A percentile compares a stretch with the other conserved stretches of the same genome.
Evolutionary conservation across 2,329 filamentous ascomycete genomes (phyloP).

Genomic region (Aspergillus brasiliensis): DNA sequence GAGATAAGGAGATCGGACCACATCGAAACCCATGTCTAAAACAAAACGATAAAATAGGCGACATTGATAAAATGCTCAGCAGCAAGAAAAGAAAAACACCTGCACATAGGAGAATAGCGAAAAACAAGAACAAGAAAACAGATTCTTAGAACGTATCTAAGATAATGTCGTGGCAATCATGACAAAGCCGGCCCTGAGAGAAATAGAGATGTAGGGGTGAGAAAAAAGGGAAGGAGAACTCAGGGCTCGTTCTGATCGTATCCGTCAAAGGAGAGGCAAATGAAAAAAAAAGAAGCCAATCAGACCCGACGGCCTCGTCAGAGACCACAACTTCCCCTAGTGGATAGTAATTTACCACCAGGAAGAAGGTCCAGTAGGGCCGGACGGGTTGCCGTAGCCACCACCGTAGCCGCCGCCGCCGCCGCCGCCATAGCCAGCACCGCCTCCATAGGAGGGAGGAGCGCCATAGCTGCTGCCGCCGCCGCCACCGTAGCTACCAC

Average conservation of each 20-base stretch:
- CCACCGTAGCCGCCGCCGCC: conserved; percentile 31
- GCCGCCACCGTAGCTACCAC: conserved; percentile 34
- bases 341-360: conserved; percentile 52
- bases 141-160: conserved; percentile 26
- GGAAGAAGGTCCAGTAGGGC: conserved; percentile 52
- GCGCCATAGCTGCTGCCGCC: conserved; percentile 34
- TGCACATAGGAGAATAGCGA: conserved; percentile 27
- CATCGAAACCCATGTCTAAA: conserved; percentile 44
- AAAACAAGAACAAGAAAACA: conserved; percentile 21
- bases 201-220: conserved; percentile 20
- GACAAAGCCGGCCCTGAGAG: conserved; percentile 47
- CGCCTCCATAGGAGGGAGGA: conserved; percentile 18
- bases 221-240: conserved; percentile 26
- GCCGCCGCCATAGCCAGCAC: conserved; percentile 39
- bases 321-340: conserved; percentile 35
- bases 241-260: conserved; percentile 44
- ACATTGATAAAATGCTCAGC: conserved; percentile 30
- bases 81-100: conserved; percentile 22
- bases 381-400: conserved; percentile 43
- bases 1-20: conserved; percentile 36
- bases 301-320: conserved; percentile 44
- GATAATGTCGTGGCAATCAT: conserved; percentile 48
- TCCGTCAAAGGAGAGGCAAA: conserved; percentile 38
- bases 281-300: conserved; percentile 38
- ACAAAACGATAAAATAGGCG: conserved; percentile 30